Conservation (phyloP, 1,139 yeast species). For the Hansenula lynferdii region DNA sequence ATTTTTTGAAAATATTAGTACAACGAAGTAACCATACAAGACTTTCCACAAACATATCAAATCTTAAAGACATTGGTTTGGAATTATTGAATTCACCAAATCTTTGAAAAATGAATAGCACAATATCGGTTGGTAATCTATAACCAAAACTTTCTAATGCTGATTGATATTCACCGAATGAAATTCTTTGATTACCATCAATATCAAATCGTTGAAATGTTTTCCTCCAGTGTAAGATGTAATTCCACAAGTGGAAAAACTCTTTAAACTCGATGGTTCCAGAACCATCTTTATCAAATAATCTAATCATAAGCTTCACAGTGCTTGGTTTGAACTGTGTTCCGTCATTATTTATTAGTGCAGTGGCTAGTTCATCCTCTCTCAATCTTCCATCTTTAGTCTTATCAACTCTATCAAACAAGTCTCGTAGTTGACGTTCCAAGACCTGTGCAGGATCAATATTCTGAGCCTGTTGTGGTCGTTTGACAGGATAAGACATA, state of each 20-base stretch:
- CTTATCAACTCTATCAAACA: conserved; percentile 53
- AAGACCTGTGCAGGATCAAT: conserved; percentile 27
- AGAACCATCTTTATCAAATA: conserved; percentile 50
- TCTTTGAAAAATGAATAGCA: conserved; percentile 54
- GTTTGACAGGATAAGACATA: conserved; percentile 5
- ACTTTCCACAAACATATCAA: conserved; percentile 79
- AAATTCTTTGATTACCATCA: conserved; percentile 56
- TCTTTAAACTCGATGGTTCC: conserved; percentile 56
- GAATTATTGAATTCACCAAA: conserved; percentile 42
- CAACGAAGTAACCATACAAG: conserved; percentile 72
- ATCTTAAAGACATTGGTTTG: conserved; percentile 53
- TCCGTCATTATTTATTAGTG: conserved; percentile 57
- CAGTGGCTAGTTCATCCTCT: conserved; percentile 55
- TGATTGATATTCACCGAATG: conserved; percentile 62
- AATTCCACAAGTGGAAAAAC: conserved; percentile 69
- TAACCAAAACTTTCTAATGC: conserved; percentile 72
- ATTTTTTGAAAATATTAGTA: conserved; percentile 75
- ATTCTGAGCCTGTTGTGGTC: conserved; percentile 8
- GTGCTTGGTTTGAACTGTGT: conserved; percentile 63
- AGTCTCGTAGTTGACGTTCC: conserved; percentile 46
- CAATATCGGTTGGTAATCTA: conserved; percentile 56
- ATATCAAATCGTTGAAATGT: conserved; percentile 61
- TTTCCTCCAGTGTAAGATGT: conserved; percentile 66
- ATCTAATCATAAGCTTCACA: conserved; percentile 57
- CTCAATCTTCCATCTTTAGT: conserved; percentile 53